phyloP scores from a whole-genome alignment of 2,329 filamentous ascomycete genomes.

The Penicillium sclerotigenum region DNA sequence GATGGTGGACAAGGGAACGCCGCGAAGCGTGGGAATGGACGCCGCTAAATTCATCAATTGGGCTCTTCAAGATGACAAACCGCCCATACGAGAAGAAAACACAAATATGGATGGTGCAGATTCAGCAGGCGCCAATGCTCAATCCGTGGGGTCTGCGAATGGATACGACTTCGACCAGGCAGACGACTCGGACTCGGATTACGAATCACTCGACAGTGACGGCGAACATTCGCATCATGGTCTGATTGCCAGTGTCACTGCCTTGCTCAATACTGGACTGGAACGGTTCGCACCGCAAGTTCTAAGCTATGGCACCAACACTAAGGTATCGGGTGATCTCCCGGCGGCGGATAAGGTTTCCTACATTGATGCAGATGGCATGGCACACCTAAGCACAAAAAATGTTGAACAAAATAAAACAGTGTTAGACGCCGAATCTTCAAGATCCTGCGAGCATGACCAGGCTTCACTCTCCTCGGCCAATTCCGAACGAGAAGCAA shows the following conservation, averaged over 20 bases:
- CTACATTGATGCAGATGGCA: neutral
- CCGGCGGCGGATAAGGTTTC: neutral
- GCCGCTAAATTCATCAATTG: conserved; percentile 79
- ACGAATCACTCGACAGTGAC: conserved; percentile 13
- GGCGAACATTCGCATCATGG: conserved; percentile 29
- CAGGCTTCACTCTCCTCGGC: conserved; percentile 17
- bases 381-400: neutral
- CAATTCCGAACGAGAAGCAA: conserved; percentile 19
- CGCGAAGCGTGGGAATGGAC: conserved; percentile 73
- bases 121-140: neutral
- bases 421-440: neutral
- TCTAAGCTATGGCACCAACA: conserved; percentile 47
- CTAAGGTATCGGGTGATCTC: conserved; percentile 10
- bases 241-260: conserved; percentile 37
- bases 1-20: conserved; percentile 86
- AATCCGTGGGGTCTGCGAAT: neutral
- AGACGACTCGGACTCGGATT: conserved; percentile 20
- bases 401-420: neutral
- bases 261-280: conserved; percentile 42
- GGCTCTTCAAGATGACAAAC: conserved; percentile 56
- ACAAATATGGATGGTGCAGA: neutral
- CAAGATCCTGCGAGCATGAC: conserved; percentile 13
- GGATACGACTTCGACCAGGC: conserved; percentile 10
- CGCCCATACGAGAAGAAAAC: conserved; percentile 31
- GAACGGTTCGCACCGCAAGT: conserved; percentile 54